A percentile compares a stretch with the other conserved stretches of the same genome.
These are phyloP conservation scores for Periglandula ipomoeae DNA, from an alignment of 2,329 filamentous ascomycete genomes.

Conservation along the genomic window DNA sequence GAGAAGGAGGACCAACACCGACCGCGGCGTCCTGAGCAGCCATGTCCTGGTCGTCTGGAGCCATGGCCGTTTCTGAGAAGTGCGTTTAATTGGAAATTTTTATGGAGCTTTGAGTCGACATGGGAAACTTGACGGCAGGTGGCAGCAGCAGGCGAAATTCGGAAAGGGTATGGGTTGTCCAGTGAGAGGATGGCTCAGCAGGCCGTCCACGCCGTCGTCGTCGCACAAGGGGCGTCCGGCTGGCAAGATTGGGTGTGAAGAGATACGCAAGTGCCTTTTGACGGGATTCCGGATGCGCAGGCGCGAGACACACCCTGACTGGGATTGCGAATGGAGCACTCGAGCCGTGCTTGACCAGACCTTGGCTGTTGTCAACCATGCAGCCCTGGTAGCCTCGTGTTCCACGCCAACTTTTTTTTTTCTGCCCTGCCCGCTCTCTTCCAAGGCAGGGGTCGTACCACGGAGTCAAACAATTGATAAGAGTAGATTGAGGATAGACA, in stretches of 20 bases:
- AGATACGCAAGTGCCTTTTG: constrained; percentile 2
- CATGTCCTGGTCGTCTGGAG: constrained; percentile 20
- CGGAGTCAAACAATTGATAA: background rate
- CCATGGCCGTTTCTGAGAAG: constrained; percentile 11
- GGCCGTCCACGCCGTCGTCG: constrained; percentile 2
- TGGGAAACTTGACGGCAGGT: constrained; percentile 17
- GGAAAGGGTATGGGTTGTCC: constrained; percentile 2
- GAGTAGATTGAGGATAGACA: background rate
- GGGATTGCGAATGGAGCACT: constrained; percentile 7
- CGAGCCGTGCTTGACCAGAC: constrained; percentile 3
- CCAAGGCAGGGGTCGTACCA: background rate
- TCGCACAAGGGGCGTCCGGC: constrained; percentile 8
- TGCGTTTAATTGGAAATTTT: constrained; percentile 26
- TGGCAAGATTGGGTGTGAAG: constrained; percentile 4
- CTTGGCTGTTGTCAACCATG: constrained; percentile 2
- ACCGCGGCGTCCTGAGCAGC: constrained; percentile 20
- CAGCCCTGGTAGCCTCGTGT: constrained; percentile 6
- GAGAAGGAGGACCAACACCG: constrained; percentile 16
- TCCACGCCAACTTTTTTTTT: constrained; percentile 3
- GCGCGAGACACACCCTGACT: constrained; percentile 11
- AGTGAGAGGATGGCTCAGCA: constrained; percentile 3
- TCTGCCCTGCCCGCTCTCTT: background rate
- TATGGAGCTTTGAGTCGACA: constrained; percentile 26
- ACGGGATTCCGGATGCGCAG: constrained; percentile 9
- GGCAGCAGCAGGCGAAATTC: constrained; percentile 4